Evolutionary conservation across 176 grass and related monocot species (phyloP).

Genomic region (Typha latifolia): DNA sequence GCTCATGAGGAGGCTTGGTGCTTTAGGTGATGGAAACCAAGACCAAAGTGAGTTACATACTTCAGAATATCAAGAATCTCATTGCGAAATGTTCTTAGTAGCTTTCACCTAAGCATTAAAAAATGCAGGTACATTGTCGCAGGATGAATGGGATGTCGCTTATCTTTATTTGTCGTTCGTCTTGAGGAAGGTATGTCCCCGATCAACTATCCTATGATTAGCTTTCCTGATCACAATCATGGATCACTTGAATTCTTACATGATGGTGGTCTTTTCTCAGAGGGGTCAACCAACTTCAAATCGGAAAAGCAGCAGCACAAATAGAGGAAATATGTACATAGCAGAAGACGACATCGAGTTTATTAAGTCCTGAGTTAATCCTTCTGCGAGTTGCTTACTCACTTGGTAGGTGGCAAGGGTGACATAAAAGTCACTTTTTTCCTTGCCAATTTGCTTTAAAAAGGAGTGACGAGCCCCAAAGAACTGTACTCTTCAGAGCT

Average conservation of each 20-base stretch:
- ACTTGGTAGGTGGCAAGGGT: neutral
- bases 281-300: conserved; percentile 36
- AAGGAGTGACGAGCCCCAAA: too few relatives aligned
- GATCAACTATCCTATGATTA: neutral
- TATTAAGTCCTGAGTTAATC: conserved; percentile 20
- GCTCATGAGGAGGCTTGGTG: conserved; percentile 87
- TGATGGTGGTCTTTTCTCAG: conserved; percentile 25
- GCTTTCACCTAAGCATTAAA: conserved; percentile 6
- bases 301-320: conserved; percentile 33
- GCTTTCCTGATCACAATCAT: neutral
- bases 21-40: conserved; percentile 68
- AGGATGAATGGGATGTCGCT: conserved; percentile 87
- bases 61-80: conserved; percentile 11
- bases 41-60: conserved; percentile 48
- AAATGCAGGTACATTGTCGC: conserved; percentile 55
- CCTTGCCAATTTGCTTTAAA: too few relatives aligned
- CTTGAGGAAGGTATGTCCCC: conserved; percentile 58
- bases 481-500: conserved; percentile 19
- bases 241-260: neutral
- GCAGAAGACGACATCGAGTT: conserved; percentile 65
- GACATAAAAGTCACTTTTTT: neutral
- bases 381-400: neutral
- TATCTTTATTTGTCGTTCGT: conserved; percentile 92
- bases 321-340: conserved; percentile 63
- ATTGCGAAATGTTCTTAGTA: neutral